Evolutionary conservation across 225 moss, liverwort and hornwort genomes (phyloP).

Genomic region (Thuidium tamariscinum): DNA sequence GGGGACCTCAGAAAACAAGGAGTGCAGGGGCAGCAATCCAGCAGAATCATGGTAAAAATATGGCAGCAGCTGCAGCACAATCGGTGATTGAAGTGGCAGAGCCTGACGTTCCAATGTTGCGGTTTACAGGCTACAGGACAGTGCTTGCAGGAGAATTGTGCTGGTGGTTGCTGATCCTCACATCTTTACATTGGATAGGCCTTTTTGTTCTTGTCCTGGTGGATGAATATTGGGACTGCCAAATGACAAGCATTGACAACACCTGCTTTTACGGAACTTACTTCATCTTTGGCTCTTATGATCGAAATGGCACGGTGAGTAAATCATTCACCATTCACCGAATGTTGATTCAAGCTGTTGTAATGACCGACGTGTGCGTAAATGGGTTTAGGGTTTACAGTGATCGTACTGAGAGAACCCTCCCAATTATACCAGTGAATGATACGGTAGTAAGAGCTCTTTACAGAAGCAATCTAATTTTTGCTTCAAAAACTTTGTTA

Average conservation of each 20-base stretch:
- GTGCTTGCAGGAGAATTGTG: conserved; percentile 37
- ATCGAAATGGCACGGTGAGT: conserved; percentile 46
- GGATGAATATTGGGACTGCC: conserved; percentile 42
- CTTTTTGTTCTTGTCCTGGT: conserved; percentile 41
- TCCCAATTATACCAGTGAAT: neutral
- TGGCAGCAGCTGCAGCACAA: neutral
- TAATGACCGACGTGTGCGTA: neutral
- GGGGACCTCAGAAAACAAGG: neutral
- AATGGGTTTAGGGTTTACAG: neutral
- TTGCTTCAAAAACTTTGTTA: too few relatives aligned
- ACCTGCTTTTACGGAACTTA: conserved; percentile 60
- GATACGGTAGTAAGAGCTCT: too few relatives aligned
- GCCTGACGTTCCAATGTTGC: neutral
- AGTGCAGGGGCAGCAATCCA: neutral
- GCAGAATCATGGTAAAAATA: neutral
- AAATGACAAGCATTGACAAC: conserved; percentile 50
- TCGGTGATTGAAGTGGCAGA: conserved; percentile 20
- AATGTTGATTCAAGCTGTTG: neutral
- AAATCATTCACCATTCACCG: neutral
- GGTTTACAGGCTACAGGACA: conserved; percentile 40
- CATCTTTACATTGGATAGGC: conserved; percentile 40
- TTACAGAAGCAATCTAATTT: neutral
- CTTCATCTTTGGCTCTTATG: conserved; percentile 56
- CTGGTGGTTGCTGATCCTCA: conserved; percentile 43
- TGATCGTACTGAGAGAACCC: neutral